Evolutionary conservation across 768 basidiomycete species (phyloP), one percentile per base, ranked within the genome.

Genomic region (Cubamyces lactineus): DNA sequence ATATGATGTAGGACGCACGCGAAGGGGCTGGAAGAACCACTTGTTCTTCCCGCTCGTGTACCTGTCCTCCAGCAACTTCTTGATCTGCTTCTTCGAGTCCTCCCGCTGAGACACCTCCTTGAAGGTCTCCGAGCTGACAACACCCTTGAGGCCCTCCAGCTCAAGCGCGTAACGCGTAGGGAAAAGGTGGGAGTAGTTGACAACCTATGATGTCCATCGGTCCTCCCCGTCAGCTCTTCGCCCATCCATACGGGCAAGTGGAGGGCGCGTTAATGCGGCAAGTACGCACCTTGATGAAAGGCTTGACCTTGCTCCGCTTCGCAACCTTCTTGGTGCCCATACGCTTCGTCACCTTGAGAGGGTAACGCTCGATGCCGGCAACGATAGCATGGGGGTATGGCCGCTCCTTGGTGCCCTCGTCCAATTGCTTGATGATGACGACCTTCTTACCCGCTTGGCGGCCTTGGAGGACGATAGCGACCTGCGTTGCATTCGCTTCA

Each of bases 361-460:
- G 97, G 87, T 97, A 98, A 69, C 95, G 87, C 83, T 99, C 96
- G 75, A 99, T 86, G 68, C 97, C 97, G 61, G 95, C 97, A 73
- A 98, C 96, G 74, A 99, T 89, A 70, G 97, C 97, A 76, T 99
- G 95, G 67, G 96, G 92, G 82, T 97, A 99, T 59, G 89, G 93
- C 66, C 93, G 85, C 70, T 95, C 94, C 80, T 98, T 98, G 70
- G 90, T 94, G 43, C 96, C 96, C 76, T 98, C 97, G 75, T 99
- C 97, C 65, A 88, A 75, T 78, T 98, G 96, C 81, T 96, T 97
- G 79, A 99, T 94, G 68, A 98, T 92, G 64, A 99, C 96, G 69
- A 98, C 96, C 84, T 99, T 99, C 84, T 93, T 94, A 74, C 97
- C 97, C 68, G 97, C 97, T 77, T 98, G 97, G 75, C 97, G 95